These are phyloP conservation scores for Triadica sebifera DNA, from an alignment of 345 rosid species.

Conservation along the genomic window DNA sequence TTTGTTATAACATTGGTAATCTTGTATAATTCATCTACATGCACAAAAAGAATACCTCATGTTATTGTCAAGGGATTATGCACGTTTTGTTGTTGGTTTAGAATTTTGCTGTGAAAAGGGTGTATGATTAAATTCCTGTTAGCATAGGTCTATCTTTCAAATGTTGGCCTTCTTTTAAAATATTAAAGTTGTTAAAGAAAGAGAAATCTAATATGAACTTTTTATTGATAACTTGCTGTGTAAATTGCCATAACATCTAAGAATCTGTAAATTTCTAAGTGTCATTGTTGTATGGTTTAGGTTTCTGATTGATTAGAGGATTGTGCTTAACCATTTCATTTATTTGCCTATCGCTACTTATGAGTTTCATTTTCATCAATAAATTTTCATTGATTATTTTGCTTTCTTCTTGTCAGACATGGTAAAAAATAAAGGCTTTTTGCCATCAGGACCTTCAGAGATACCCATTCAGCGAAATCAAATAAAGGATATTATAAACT, in stretches of 20 bases:
- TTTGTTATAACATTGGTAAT: not conserved
- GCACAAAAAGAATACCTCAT: not conserved
- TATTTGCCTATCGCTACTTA: not conserved
- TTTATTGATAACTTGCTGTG: not conserved
- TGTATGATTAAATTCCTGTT: not conserved
- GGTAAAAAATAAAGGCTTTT: conserved; percentile 98
- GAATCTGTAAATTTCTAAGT: not conserved
- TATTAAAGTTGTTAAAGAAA: no score
- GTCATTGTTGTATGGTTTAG: not conserved
- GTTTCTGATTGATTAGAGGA: not conserved
- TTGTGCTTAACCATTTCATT: not conserved
- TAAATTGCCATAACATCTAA: conserved; percentile 2
- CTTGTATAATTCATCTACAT: conserved; percentile 2
- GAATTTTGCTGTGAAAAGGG: not conserved
- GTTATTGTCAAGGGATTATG: not conserved
- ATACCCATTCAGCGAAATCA: conserved; percentile 87
- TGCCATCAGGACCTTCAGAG: conserved; percentile 98
- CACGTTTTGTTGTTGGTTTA: conserved; percentile 5
- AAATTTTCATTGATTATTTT: conserved; percentile 10
- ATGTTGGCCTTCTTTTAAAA: no score
- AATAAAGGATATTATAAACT: conserved; percentile 74
- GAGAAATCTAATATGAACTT: not conserved
- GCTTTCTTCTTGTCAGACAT: conserved; percentile 60
- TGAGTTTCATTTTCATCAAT: conserved; percentile 12
- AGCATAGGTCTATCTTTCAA: no score